Conservation (phyloP, 306 rosid genomes). For the Casuarina cunninghamiana region DNA sequence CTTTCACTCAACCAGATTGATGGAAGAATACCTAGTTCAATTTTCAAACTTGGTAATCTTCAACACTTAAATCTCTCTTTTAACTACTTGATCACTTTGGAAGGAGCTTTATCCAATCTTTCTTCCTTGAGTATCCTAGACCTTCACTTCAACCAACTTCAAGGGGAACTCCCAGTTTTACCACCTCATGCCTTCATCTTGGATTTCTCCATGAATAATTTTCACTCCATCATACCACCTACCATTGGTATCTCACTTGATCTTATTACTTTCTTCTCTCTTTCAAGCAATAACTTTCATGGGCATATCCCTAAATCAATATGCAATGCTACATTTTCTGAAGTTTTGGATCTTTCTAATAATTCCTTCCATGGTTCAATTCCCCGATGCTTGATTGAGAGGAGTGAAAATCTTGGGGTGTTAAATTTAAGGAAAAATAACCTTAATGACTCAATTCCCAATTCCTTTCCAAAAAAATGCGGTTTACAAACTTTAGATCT, state of each 20-base stretch:
- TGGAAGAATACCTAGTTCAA: constrained; percentile 37
- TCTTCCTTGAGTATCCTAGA: constrained; percentile 14
- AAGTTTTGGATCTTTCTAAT: constrained; percentile 34
- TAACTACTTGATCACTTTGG: not conserved
- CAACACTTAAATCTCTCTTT: not conserved
- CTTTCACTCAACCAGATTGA: constrained; percentile 37
- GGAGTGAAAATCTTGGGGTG: constrained; percentile 14
- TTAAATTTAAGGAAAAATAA: constrained; percentile 17
- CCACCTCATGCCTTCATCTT: not conserved
- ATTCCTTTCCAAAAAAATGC: constrained; percentile 5
- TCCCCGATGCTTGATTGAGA: constrained; percentile 27
- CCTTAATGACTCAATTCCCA: not conserved
- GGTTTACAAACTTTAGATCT: constrained; percentile 20
- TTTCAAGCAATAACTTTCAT: constrained; percentile 13
- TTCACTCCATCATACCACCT: not conserved
- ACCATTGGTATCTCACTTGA: not conserved
- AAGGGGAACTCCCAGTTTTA: constrained; percentile 18
- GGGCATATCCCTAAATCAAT: constrained; percentile 29
- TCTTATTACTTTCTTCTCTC: not conserved
- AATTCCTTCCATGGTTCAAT: constrained; percentile 25
- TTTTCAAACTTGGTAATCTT: not conserved
- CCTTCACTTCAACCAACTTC: constrained; percentile 36
- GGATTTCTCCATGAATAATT: constrained; percentile 31
- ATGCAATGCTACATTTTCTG: constrained; percentile 18
- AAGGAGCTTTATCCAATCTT: not conserved